Evolutionary conservation across 169 alveolate genomes (phyloP).

Genomic region (Babesia ovis): DNA sequence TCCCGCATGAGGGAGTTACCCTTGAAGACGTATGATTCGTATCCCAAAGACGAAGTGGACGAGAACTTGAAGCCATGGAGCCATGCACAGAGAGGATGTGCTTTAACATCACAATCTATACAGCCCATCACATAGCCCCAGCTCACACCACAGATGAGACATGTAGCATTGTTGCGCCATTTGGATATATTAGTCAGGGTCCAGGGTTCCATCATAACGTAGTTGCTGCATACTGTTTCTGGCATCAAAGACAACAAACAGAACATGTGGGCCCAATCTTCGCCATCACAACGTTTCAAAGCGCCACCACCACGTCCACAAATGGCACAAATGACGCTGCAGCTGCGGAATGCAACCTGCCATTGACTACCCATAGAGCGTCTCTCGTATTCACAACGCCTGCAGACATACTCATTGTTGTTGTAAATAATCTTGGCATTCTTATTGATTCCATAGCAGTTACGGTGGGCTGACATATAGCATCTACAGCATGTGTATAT

Average conservation of each 20-base stretch:
- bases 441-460: slow-evolving; percentile 71
- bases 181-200: slow-evolving; percentile 2
- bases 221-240: slow-evolving; percentile 32
- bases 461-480: slow-evolving; percentile 64
- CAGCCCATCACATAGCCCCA: slow-evolving; percentile 53
- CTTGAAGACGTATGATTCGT: neutral
- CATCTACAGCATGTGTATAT: slow-evolving; percentile 75
- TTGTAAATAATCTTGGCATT: neutral
- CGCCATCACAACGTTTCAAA: slow-evolving; percentile 58
- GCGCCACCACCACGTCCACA: slow-evolving; percentile 81
- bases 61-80: slow-evolving; percentile 65
- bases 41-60: slow-evolving; percentile 6
- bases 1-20: slow-evolving; percentile 13
- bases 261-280: slow-evolving; percentile 66
- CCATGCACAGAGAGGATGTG: slow-evolving; percentile 80
- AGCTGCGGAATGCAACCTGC: slow-evolving; percentile 67
- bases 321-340: slow-evolving; percentile 63
- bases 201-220: slow-evolving; percentile 46
- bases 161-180: slow-evolving; percentile 32
- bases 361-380: slow-evolving; percentile 74
- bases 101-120: slow-evolving; percentile 52
- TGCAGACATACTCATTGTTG: slow-evolving; percentile 71
- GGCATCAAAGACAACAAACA: slow-evolving; percentile 63
- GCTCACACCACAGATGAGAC: slow-evolving; percentile 52
- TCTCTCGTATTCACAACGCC: slow-evolving; percentile 75